Evolutionary conservation across 768 basidiomycete genomes (phyloP).

Genomic region (Tulasnella sp.): DNA sequence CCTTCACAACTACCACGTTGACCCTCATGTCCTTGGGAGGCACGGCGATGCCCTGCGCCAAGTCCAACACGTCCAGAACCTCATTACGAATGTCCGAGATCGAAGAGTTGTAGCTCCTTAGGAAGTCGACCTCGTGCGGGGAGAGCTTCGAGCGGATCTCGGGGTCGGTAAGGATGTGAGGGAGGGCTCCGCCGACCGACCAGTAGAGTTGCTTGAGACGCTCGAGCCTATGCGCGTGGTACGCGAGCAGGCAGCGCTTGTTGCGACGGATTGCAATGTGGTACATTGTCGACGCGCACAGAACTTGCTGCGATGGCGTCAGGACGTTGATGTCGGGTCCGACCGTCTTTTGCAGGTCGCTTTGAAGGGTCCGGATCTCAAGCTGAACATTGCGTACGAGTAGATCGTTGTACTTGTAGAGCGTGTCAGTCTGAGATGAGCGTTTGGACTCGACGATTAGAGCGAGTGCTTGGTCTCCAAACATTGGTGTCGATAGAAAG

Average conservation of each 20-base stretch:
- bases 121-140: slow-evolving; percentile 73
- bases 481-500: slow-evolving; percentile 20
- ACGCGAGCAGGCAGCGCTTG: slow-evolving; percentile 91
- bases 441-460: slow-evolving; percentile 79
- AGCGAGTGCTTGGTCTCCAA: slow-evolving; percentile 70
- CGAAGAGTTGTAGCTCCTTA: slow-evolving; percentile 66
- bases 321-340: slow-evolving; percentile 26
- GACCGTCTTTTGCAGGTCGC: slow-evolving; percentile 27
- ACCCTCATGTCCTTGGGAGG: slow-evolving; percentile 89
- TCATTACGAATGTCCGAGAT: slow-evolving; percentile 77
- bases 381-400: slow-evolving; percentile 78
- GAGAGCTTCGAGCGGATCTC: slow-evolving; percentile 63
- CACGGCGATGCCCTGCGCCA: slow-evolving; percentile 66
- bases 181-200: slow-evolving; percentile 75
- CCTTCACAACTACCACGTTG: slow-evolving; percentile 71
- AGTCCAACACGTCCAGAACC: slow-evolving; percentile 69
- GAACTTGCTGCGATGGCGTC: slow-evolving; percentile 34
- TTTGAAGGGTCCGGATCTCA: slow-evolving; percentile 81
- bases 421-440: slow-evolving; percentile 68
- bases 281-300: slow-evolving; percentile 60
- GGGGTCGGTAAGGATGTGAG: slow-evolving; percentile 59
- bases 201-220: slow-evolving; percentile 82
- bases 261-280: slow-evolving; percentile 86
- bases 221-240: slow-evolving; percentile 78
- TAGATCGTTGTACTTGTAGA: slow-evolving; percentile 85